A percentile compares a stretch with the other conserved stretches of the same genome.
These are phyloP conservation scores for Ophiosphaerella korrae DNA, from an alignment of 2,329 filamentous ascomycete species.

Conservation along the genomic window DNA sequence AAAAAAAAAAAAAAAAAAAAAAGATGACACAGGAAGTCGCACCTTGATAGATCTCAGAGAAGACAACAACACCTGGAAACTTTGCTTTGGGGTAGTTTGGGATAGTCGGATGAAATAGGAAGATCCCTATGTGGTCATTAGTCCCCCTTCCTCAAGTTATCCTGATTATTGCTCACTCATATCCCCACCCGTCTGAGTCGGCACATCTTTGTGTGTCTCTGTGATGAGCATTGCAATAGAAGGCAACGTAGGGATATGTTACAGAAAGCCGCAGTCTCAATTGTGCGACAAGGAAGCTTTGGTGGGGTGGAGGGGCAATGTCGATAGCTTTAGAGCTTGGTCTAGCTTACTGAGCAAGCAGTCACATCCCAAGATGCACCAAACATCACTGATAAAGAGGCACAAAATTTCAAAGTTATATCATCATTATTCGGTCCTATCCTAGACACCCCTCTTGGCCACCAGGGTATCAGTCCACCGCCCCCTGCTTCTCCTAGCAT, in stretches of 20 bases:
- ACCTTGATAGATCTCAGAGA: slow-evolving; percentile 97
- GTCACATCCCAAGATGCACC: not conserved
- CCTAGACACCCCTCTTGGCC: slow-evolving; percentile 12
- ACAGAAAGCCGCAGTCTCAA: not conserved
- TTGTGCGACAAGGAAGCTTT: not conserved
- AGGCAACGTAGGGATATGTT: slow-evolving; percentile 2
- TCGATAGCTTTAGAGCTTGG: slow-evolving; percentile 8
- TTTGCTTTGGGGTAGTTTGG: slow-evolving; percentile 85
- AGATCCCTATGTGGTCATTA: slow-evolving; percentile 67
- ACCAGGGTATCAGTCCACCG: slow-evolving; percentile 16
- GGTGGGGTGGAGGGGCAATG: slow-evolving; percentile 24
- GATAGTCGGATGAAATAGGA: slow-evolving; percentile 84
- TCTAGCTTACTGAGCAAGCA: slow-evolving; percentile 6
- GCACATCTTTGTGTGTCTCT: slow-evolving; percentile 64
- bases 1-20: not conserved
- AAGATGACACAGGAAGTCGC: slow-evolving; percentile 9
- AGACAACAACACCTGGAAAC: slow-evolving; percentile 86
- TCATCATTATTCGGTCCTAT: slow-evolving; percentile 10
- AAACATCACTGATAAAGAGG: not conserved
- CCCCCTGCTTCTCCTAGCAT: slow-evolving; percentile 4
- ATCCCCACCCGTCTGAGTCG: slow-evolving; percentile 63
- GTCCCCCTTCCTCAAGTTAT: slow-evolving; percentile 2
- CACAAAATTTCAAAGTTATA: not conserved
- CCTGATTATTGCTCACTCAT: slow-evolving; percentile 56
- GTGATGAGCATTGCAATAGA: slow-evolving; percentile 59